Conservation (phyloP, 169 alveolate species). For the Pseudocohnilembus persalinus region DNA sequence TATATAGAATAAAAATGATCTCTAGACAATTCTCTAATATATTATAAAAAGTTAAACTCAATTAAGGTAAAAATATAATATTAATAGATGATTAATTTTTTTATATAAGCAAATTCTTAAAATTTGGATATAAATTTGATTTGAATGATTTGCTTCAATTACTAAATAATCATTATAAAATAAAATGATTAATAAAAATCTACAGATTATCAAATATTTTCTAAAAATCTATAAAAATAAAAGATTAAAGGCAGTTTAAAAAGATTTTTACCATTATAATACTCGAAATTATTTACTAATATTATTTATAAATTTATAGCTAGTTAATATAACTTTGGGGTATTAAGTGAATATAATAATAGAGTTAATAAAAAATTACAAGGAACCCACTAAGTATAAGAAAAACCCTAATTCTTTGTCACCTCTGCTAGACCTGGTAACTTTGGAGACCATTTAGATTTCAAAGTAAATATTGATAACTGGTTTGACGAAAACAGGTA, state of each 20-base stretch:
- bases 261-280: background rate
- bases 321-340: constrained; percentile 45
- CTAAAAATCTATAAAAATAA: too few species aligned
- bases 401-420: constrained; percentile 66
- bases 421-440: constrained; percentile 81
- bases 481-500: constrained; percentile 86
- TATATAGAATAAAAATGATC: background rate
- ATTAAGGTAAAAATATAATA: background rate
- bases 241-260: background rate
- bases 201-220: too few species aligned
- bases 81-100: too few species aligned
- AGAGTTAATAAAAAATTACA: constrained; percentile 64
- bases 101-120: too few species aligned
- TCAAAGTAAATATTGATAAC: constrained; percentile 79
- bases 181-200: too few species aligned
- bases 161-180: too few species aligned
- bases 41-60: background rate
- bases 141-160: too few species aligned
- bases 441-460: constrained; percentile 79
- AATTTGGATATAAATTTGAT: too few species aligned
- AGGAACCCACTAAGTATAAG: constrained; percentile 53
- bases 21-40: background rate
- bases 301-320: background rate
- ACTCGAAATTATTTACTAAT: background rate
- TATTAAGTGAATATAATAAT: constrained; percentile 64